Conservation (phyloP, 441 rosid genomes). For the Omphalea diandra region DNA sequence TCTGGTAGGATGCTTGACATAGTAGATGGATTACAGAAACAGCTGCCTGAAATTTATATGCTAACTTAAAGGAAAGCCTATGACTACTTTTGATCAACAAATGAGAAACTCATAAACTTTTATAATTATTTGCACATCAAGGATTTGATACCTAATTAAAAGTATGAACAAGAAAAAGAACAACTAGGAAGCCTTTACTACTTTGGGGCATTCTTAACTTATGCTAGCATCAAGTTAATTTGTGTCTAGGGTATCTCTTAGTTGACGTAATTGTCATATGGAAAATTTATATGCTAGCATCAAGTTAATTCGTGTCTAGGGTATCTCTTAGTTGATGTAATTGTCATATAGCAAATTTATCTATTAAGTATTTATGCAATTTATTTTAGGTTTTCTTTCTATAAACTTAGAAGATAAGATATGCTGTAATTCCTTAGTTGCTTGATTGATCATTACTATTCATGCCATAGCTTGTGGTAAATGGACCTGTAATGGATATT, state of each 20-base stretch:
- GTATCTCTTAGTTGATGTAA: neutral
- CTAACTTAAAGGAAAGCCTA: too few relatives aligned
- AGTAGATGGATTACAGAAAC: conserved; percentile 5
- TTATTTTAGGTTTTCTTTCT: conserved; percentile 1
- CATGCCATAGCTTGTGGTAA: conserved; percentile 12
- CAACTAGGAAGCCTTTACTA: neutral
- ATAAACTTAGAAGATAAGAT: too few relatives aligned
- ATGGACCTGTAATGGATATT: conserved; percentile 12
- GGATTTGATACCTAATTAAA: neutral
- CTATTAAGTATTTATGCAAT: too few relatives aligned
- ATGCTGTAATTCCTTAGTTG: neutral
- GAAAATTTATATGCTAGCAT: neutral
- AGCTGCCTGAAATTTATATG: conserved; percentile 10
- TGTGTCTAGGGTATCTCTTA: neutral
- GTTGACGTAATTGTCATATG: too few relatives aligned
- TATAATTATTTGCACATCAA: neutral
- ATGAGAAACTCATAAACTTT: neutral
- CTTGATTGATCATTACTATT: conserved; percentile 5
- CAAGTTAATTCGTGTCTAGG: neutral
- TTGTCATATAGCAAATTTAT: neutral
- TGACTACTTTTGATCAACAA: conserved; percentile 5
- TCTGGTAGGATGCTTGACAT: neutral
- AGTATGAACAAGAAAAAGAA: neutral
- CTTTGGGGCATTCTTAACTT: neutral
- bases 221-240: neutral